A percentile compares a stretch with the other conserved stretches of the same genome.
phyloP scores from a whole-genome alignment of 768 basidiomycete genomes.

The Sporobolomyces phaffii region DNA sequence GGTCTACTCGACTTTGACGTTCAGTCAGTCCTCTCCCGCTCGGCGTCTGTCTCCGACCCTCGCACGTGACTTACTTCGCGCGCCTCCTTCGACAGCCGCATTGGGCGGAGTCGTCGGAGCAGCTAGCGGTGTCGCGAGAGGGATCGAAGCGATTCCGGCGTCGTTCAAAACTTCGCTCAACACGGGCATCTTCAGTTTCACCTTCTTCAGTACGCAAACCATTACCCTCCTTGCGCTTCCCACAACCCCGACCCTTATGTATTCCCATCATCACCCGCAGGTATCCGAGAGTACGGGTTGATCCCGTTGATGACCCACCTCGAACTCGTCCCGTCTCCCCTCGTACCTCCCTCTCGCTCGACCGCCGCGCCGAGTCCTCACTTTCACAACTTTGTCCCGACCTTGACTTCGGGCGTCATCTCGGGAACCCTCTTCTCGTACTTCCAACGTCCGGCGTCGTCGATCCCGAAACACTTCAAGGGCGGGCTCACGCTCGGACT shows the following conservation, averaged over 20 bases:
- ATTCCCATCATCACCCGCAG: neutral
- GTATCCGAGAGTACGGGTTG: constrained; percentile 28
- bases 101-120: constrained; percentile 35
- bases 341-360: neutral
- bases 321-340: constrained; percentile 11
- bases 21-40: constrained; percentile 1
- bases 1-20: constrained; percentile 10
- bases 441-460: constrained; percentile 7
- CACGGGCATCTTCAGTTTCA: constrained; percentile 37
- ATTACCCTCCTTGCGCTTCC: neutral
- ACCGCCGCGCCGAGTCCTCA: constrained; percentile 9
- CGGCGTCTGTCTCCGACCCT: neutral
- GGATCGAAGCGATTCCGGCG: constrained; percentile 39
- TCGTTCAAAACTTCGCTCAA: constrained; percentile 30
- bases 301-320: constrained; percentile 18
- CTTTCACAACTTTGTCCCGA: constrained; percentile 26
- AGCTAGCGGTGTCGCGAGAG: constrained; percentile 24
- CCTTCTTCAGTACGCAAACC: constrained; percentile 39
- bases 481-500: constrained; percentile 38
- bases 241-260: neutral
- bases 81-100: neutral
- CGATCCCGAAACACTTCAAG: neutral
- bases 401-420: constrained; percentile 13
- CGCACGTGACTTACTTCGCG: no score
- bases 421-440: constrained; percentile 32